Evolutionary conservation across 495 filamentous ascomycete genomes (phyloP).

Genomic region (Podospora pseudoanserina): DNA sequence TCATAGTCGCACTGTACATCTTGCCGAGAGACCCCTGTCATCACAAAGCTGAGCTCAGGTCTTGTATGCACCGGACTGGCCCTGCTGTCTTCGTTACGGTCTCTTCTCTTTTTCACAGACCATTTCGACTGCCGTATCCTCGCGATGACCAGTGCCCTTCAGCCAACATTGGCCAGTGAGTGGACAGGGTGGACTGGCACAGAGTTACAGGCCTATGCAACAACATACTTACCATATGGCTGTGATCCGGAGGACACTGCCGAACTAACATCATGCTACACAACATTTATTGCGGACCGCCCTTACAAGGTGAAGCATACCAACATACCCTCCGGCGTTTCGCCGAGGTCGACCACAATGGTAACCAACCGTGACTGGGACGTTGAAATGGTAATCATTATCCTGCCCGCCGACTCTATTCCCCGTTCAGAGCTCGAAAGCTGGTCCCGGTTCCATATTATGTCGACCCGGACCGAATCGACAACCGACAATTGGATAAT

Average conservation of each 20-base stretch:
- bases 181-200: not conserved
- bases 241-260: not conserved
- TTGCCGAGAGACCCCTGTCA: too few species aligned
- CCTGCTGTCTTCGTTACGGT: not conserved
- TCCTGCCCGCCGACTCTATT: constrained; percentile 34
- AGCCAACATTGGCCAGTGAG: not conserved
- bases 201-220: not conserved
- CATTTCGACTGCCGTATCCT: too few species aligned
- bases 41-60: too few species aligned
- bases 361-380: constrained; percentile 6
- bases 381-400: constrained; percentile 36
- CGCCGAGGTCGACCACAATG: not conserved
- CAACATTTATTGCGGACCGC: not conserved
- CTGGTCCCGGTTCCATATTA: constrained; percentile 21
- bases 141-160: not conserved
- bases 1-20: too few species aligned
- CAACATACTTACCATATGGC: not conserved
- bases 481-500: not conserved
- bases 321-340: not conserved
- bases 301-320: not conserved
- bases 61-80: not conserved
- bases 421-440: constrained; percentile 8
- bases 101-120: not conserved
- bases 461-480: constrained; percentile 6
- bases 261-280: not conserved